These are phyloP conservation scores for Phytophthora cajani DNA, from an alignment of 352 stramenopile genomes.

Conservation along the genomic window DNA sequence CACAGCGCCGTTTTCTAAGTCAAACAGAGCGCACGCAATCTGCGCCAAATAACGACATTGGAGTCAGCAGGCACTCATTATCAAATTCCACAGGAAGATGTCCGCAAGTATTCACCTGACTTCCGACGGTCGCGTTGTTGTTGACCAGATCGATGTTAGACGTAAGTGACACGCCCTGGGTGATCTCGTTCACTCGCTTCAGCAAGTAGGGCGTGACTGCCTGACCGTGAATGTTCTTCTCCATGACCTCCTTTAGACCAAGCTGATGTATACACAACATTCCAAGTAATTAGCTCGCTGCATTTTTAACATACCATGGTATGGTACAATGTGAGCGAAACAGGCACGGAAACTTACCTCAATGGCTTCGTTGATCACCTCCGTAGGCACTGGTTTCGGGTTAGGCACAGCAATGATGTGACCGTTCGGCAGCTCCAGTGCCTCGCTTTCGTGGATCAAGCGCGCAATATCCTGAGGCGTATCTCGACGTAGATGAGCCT, in stretches of 20 bases:
- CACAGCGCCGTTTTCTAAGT: slow-evolving; percentile 50
- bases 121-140: slow-evolving; percentile 96
- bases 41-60: slow-evolving; percentile 23
- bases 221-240: slow-evolving; percentile 91
- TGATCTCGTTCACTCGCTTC: slow-evolving; percentile 94
- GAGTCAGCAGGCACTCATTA: background rate
- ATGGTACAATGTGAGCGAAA: background rate
- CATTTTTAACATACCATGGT: background rate
- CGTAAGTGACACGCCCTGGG: slow-evolving; percentile 88
- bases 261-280: slow-evolving; percentile 30
- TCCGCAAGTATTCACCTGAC: slow-evolving; percentile 73
- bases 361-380: slow-evolving; percentile 93
- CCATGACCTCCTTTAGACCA: slow-evolving; percentile 85
- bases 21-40: slow-evolving; percentile 72
- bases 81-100: background rate
- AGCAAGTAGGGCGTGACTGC: slow-evolving; percentile 94
- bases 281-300: background rate
- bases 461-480: slow-evolving; percentile 85
- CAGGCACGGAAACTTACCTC: slow-evolving; percentile 39
- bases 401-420: slow-evolving; percentile 91
- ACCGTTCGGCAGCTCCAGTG: slow-evolving; percentile 84
- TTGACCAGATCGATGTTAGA: slow-evolving; percentile 98
- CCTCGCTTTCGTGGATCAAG: slow-evolving; percentile 82
- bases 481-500: slow-evolving; percentile 88
- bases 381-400: slow-evolving; percentile 80